Conservation (phyloP, 1,284 basidiomycete species). For the Stygiomarasmius scandens region DNA sequence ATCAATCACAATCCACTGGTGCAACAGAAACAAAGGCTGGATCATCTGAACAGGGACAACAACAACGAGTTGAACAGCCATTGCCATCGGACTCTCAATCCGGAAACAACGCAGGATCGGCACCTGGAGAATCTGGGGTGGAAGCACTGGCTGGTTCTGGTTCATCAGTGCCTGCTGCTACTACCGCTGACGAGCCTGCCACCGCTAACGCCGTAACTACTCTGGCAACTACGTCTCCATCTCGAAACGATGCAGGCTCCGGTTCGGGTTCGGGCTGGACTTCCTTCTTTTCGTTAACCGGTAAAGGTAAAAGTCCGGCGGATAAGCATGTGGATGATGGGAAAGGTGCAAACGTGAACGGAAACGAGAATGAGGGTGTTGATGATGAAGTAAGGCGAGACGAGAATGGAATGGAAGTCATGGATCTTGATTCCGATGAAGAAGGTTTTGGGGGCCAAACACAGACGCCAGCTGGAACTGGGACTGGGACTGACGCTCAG, state of each 20-base stretch:
- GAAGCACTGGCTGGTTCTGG: too few relatives aligned
- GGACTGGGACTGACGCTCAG: conserved; percentile 20
- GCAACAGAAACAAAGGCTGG: too few relatives aligned
- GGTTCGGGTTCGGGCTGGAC: conserved; percentile 54
- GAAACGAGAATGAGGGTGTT: conserved; percentile 23
- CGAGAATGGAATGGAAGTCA: conserved; percentile 67
- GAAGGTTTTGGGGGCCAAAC: not conserved
- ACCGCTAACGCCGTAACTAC: too few relatives aligned
- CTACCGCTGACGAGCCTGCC: conserved; percentile 15
- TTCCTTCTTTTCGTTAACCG: conserved; percentile 57
- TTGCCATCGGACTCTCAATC: too few relatives aligned
- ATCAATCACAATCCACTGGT: too few relatives aligned
- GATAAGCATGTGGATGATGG: conserved; percentile 22
- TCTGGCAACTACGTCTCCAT: conserved; percentile 28
- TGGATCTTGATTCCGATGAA: conserved; percentile 66
- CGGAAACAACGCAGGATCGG: too few relatives aligned
- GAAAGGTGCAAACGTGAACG: conserved; percentile 48
- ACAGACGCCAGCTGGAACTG: conserved; percentile 37
- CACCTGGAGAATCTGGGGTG: too few relatives aligned
- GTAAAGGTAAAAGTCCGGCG: conserved; percentile 17
- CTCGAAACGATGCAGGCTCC: too few relatives aligned
- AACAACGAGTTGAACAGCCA: not conserved
- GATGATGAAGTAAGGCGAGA: conserved; percentile 35
- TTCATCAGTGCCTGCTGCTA: conserved; percentile 4
- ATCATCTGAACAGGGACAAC: too few relatives aligned